These are phyloP conservation scores for Rhodotorula mucilaginosa DNA, from an alignment of 1,284 basidiomycete genomes.

Conservation along the genomic window DNA sequence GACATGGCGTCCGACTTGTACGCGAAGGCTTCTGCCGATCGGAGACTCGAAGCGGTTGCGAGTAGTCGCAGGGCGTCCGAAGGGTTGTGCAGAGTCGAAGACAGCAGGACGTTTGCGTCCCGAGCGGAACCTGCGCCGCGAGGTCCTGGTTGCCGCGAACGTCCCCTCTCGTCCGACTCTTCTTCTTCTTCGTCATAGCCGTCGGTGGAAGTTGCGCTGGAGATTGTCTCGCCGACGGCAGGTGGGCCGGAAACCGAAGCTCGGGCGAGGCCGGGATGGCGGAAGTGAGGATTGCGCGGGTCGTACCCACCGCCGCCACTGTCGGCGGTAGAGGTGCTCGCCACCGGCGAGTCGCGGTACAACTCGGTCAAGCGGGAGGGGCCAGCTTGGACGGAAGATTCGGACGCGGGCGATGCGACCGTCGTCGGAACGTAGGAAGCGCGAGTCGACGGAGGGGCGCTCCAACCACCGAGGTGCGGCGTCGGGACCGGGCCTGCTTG, in stretches of 20 bases:
- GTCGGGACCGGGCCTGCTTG: neutral
- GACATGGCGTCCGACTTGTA: neutral
- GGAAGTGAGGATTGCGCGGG: constrained; percentile 7
- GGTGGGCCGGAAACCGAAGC: neutral
- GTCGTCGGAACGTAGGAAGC: neutral
- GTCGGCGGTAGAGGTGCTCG: neutral
- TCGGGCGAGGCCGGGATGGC: neutral
- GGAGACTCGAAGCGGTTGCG: constrained; percentile 30
- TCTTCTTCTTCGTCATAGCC: constrained; percentile 9
- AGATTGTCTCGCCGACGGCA: neutral
- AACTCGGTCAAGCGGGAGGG: neutral
- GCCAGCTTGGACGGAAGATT: neutral
- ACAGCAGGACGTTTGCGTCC: constrained; percentile 35
- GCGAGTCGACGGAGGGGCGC: neutral
- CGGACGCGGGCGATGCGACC: neutral
- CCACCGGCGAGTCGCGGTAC: no score
- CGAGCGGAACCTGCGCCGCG: neutral
- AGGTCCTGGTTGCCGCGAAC: neutral
- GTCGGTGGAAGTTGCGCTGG: neutral
- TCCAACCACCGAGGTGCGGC: constrained; percentile 7
- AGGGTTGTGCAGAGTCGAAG: constrained; percentile 37
- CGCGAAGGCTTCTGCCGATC: constrained; percentile 6
- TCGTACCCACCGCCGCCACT: constrained; percentile 3
- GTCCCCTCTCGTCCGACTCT: constrained; percentile 11
- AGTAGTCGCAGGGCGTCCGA: constrained; percentile 37